phyloP scores from a whole-genome alignment of 2,329 filamentous ascomycete species.

The Didymella sp. region DNA sequence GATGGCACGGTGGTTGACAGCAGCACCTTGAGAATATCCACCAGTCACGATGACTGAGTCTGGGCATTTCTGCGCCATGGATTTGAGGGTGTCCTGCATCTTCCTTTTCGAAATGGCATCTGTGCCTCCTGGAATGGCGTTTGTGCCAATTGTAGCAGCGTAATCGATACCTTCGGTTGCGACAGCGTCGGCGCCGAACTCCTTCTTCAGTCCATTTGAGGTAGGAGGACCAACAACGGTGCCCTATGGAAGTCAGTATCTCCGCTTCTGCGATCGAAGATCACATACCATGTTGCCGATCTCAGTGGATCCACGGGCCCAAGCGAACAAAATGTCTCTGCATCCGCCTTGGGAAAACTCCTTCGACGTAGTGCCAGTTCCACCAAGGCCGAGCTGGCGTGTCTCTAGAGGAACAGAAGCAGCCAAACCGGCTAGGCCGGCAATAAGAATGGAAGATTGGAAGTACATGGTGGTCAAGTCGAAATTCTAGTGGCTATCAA shows the following conservation, averaged over 20 bases:
- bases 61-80: slow-evolving; percentile 43
- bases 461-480: slow-evolving; percentile 32
- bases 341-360: slow-evolving; percentile 53
- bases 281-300: slow-evolving; percentile 55
- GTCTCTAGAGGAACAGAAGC: slow-evolving; percentile 33
- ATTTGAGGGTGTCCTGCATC: slow-evolving; percentile 33
- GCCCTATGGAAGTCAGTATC: slow-evolving; percentile 44
- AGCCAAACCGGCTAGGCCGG: slow-evolving; percentile 32
- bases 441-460: slow-evolving; percentile 30
- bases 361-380: slow-evolving; percentile 40
- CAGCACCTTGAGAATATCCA: slow-evolving; percentile 45
- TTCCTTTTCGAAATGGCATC: slow-evolving; percentile 29
- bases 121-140: slow-evolving; percentile 42
- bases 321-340: slow-evolving; percentile 56
- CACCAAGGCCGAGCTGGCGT: slow-evolving; percentile 29
- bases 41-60: slow-evolving; percentile 42
- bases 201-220: slow-evolving; percentile 39
- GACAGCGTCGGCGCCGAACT: slow-evolving; percentile 36
- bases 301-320: slow-evolving; percentile 59
- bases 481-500: neutral
- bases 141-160: slow-evolving; percentile 36
- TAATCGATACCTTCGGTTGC: slow-evolving; percentile 47
- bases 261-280: neutral
- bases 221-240: slow-evolving; percentile 42
- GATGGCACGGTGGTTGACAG: slow-evolving; percentile 46